Evolutionary conservation across 2,329 filamentous ascomycete genomes (phyloP).

Genomic region (Pyrenochaeta sp.): DNA sequence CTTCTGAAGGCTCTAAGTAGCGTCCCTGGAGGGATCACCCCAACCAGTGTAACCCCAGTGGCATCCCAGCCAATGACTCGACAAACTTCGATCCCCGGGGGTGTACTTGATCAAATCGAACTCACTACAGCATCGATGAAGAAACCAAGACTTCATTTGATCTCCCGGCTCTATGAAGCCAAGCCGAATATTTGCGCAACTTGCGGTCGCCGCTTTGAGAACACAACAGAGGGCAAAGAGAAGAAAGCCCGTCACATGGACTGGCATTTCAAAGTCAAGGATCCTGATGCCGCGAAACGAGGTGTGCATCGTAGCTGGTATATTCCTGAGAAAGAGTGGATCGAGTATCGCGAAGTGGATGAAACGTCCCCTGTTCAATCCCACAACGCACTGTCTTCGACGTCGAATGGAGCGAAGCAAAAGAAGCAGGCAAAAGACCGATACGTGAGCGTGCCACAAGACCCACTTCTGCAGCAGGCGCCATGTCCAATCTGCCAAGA

Average conservation of each 20-base stretch:
- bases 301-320: constrained; percentile 96
- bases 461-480: constrained; percentile 74
- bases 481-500: constrained; percentile 96
- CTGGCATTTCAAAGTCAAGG: constrained; percentile 97
- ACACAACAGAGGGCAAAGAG: constrained; percentile 77
- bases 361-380: constrained; percentile 60
- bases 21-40: constrained; percentile 31
- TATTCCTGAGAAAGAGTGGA: constrained; percentile 93
- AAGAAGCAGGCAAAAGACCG: constrained; percentile 66
- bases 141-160: constrained; percentile 75
- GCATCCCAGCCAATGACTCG: constrained; percentile 35
- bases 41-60: constrained; percentile 35
- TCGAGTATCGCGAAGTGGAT: constrained; percentile 80
- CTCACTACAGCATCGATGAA: constrained; percentile 75
- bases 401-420: constrained; percentile 46
- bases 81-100: constrained; percentile 42
- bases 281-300: constrained; percentile 83
- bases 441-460: constrained; percentile 85
- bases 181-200: constrained; percentile 88
- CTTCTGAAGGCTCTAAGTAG: constrained; percentile 41
- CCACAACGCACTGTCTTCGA: constrained; percentile 34
- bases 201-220: constrained; percentile 85
- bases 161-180: constrained; percentile 78
- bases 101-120: constrained; percentile 59
- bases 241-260: constrained; percentile 94